Evolutionary conservation across 257 asterid species (phyloP).

Genomic region (Salvia miltiorrhiza): DNA sequence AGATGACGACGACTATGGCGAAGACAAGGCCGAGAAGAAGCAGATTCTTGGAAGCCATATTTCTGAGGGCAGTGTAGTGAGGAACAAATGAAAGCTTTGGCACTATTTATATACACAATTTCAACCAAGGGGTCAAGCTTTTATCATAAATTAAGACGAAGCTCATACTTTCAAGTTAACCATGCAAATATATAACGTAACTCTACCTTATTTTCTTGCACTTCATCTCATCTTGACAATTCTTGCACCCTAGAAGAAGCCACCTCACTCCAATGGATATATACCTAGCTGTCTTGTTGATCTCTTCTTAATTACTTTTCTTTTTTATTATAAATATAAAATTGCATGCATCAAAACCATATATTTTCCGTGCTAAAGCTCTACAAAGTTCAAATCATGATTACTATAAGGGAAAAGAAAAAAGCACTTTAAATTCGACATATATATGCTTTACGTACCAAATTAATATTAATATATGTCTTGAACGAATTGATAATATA

Average conservation of each 20-base stretch:
- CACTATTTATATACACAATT: constrained; percentile 26
- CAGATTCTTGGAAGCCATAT: constrained; percentile 28
- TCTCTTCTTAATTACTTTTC: too few relatives aligned
- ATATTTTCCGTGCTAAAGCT: too few relatives aligned
- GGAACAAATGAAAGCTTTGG: background rate
- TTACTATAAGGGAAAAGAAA: too few relatives aligned
- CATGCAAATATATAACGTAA: background rate
- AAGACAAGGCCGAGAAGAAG: constrained; percentile 25
- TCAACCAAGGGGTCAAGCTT: background rate
- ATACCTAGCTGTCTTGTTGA: too few relatives aligned
- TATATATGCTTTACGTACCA: too few relatives aligned
- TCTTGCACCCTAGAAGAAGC: background rate
- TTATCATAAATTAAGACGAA: background rate
- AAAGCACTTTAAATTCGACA: too few relatives aligned
- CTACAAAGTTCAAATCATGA: too few relatives aligned
- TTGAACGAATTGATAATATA: too few relatives aligned
- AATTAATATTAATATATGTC: too few relatives aligned
- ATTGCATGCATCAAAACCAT: too few relatives aligned
- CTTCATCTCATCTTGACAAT: constrained; percentile 10
- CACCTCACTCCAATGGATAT: too few relatives aligned
- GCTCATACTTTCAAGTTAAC: constrained; percentile 1
- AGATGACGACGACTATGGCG: constrained; percentile 20
- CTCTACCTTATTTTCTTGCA: constrained; percentile 17
- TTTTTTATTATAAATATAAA: too few relatives aligned
- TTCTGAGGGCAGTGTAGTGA: constrained; percentile 8